Percentiles rank a stretch among this genome's conserved stretches.
Conservation (phyloP, 2,329 filamentous ascomycete species). For the Onygena corvina region DNA sequence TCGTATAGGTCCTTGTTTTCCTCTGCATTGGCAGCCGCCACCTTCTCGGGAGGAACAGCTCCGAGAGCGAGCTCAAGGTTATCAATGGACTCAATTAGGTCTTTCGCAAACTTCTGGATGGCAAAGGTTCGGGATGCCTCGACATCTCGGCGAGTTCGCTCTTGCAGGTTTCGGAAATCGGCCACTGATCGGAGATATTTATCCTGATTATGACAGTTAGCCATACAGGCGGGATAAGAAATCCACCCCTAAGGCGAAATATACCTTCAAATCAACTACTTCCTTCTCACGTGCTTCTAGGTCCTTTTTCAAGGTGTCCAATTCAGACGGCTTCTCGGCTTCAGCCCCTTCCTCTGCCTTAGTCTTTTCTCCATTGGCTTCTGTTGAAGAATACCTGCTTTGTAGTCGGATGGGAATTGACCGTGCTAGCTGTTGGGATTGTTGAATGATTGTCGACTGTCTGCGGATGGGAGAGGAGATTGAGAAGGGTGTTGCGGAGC, state of each 20-base stretch:
- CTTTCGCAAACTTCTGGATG: constrained; percentile 85
- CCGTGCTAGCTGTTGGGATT: constrained; percentile 20
- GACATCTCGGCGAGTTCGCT: constrained; percentile 82
- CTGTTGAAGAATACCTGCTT: constrained; percentile 35
- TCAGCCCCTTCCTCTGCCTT: constrained; percentile 29
- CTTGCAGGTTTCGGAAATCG: constrained; percentile 96
- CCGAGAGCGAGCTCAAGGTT: constrained; percentile 88
- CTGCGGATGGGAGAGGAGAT: constrained; percentile 24
- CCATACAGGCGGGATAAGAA: neutral
- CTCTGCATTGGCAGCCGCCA: constrained; percentile 44
- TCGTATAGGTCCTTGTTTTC: constrained; percentile 60
- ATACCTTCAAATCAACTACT: constrained; percentile 73
- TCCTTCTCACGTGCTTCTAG: constrained; percentile 62
- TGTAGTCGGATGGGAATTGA: constrained; percentile 25
- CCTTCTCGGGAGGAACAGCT: constrained; percentile 64
- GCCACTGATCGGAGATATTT: constrained; percentile 87
- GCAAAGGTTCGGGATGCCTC: constrained; percentile 81
- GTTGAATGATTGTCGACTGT: constrained; percentile 26
- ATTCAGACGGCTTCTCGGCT: constrained; percentile 31
- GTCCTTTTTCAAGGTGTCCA: constrained; percentile 48
- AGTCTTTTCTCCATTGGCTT: constrained; percentile 24
- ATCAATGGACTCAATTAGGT: constrained; percentile 89
- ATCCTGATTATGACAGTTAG: constrained; percentile 48
- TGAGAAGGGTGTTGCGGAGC: constrained; percentile 25
- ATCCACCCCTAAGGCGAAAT: constrained; percentile 1